phyloP scores from a whole-genome alignment of 768 basidiomycete species.

The Lentinula guzmanii region DNA sequence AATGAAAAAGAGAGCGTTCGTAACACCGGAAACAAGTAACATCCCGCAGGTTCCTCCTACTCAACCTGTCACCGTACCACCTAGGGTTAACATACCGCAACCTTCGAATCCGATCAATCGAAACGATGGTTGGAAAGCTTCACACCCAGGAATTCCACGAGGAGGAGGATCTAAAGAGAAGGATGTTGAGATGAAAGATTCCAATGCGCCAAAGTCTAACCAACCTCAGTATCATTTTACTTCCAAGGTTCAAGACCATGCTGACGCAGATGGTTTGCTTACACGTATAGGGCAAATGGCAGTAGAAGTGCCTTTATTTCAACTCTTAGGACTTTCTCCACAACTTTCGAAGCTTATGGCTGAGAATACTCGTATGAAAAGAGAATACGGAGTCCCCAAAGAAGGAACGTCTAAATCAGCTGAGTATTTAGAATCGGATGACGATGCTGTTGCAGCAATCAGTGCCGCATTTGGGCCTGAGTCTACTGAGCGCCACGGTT shows the following conservation, averaged over 20 bases:
- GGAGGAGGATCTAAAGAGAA: too few species aligned
- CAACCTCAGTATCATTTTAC: neutral
- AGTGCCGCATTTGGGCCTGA: neutral
- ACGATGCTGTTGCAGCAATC: neutral
- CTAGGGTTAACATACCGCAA: too few species aligned
- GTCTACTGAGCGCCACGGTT: neutral
- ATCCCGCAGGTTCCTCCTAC: too few species aligned
- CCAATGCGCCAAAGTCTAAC: neutral
- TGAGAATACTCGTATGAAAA: neutral
- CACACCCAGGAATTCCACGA: too few species aligned
- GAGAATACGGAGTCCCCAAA: neutral
- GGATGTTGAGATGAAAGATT: too few species aligned
- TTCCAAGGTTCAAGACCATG: neutral
- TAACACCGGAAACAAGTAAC: too few species aligned
- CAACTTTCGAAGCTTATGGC: neutral
- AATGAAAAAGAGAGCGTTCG: too few species aligned
- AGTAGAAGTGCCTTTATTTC: neutral
- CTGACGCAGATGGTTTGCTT: neutral
- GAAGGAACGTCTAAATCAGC: neutral
- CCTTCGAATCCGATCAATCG: too few species aligned
- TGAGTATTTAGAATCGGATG: neutral
- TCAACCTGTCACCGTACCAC: too few species aligned
- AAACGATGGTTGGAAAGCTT: too few species aligned
- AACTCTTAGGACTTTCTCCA: neutral
- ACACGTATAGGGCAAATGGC: neutral